phyloP scores from a whole-genome alignment of 2,329 filamentous ascomycete genomes.

The Colletotrichum sansevieriae region DNA sequence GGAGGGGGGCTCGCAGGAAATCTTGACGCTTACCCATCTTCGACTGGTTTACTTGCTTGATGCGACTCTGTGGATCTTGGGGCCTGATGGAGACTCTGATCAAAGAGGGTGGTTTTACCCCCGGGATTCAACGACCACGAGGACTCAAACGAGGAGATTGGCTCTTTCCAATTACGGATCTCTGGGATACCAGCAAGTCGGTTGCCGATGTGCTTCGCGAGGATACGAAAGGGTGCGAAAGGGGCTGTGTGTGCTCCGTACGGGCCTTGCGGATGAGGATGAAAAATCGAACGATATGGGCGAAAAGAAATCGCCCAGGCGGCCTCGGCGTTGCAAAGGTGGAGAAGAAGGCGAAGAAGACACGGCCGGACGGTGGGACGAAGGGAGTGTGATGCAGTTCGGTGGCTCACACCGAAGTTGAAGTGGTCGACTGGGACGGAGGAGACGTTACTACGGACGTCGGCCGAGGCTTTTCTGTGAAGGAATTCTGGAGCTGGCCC shows the following conservation, averaged over 20 bases:
- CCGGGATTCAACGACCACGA: slow-evolving; percentile 22
- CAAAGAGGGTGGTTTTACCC: slow-evolving; percentile 5
- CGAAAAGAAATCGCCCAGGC: slow-evolving; percentile 30
- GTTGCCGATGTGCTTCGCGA: slow-evolving; percentile 1
- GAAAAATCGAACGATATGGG: slow-evolving; percentile 36
- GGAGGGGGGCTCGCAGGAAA: slow-evolving; percentile 22
- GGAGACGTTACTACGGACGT: slow-evolving; percentile 36
- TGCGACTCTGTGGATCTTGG: slow-evolving; percentile 25
- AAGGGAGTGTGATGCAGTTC: slow-evolving; percentile 38
- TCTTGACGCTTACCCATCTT: slow-evolving; percentile 40
- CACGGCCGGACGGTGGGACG: slow-evolving; percentile 27
- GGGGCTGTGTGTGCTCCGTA: background rate
- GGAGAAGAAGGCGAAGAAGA: slow-evolving; percentile 11
- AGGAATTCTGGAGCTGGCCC: slow-evolving; percentile 25
- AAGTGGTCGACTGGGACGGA: slow-evolving; percentile 23
- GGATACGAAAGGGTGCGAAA: slow-evolving; percentile 5
- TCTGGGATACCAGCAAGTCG: slow-evolving; percentile 26
- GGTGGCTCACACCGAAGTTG: slow-evolving; percentile 41
- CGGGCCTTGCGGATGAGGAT: slow-evolving; percentile 30
- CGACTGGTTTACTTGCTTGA: slow-evolving; percentile 8
- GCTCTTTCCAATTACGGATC: slow-evolving; percentile 26
- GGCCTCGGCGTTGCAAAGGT: slow-evolving; percentile 19
- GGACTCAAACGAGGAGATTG: slow-evolving; percentile 1
- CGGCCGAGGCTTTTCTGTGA: slow-evolving; percentile 33
- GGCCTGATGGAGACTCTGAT: slow-evolving; percentile 14